phyloP scores from a whole-genome alignment of 768 basidiomycete genomes.

The Holtermannia corniformis region DNA sequence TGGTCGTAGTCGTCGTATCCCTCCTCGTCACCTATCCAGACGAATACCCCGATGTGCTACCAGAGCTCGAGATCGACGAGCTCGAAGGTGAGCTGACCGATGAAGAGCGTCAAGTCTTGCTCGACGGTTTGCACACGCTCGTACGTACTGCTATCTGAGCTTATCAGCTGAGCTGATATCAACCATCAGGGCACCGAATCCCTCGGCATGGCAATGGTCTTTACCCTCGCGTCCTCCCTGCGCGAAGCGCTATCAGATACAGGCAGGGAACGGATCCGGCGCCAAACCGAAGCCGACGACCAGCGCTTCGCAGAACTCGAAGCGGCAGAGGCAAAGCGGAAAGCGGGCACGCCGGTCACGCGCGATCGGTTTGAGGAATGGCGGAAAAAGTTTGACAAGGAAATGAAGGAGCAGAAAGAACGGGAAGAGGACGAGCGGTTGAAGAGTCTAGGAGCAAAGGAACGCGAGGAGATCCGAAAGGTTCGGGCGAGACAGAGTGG shows the following conservation, averaged over 20 bases:
- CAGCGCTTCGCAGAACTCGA: constrained; percentile 61
- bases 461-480: constrained; percentile 73
- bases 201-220: constrained; percentile 83
- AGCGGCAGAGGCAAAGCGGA: constrained; percentile 78
- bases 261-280: constrained; percentile 52
- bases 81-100: constrained; percentile 52
- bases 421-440: constrained; percentile 71
- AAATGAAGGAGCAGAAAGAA: constrained; percentile 51
- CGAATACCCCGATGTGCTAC: constrained; percentile 74
- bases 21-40: constrained; percentile 68
- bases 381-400: constrained; percentile 68
- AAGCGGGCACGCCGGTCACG: constrained; percentile 87
- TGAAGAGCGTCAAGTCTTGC: constrained; percentile 50
- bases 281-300: constrained; percentile 58
- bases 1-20: constrained; percentile 56
- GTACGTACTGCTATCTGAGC: no score
- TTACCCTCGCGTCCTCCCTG: constrained; percentile 77
- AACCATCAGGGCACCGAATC: constrained; percentile 33
- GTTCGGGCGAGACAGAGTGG: constrained; percentile 57
- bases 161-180: constrained; percentile 8
- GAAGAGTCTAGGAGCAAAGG: constrained; percentile 62
- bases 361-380: constrained; percentile 67
- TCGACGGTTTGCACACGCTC: constrained; percentile 52
- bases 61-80: constrained; percentile 58
- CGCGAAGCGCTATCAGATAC: constrained; percentile 64